phyloP scores from a whole-genome alignment of 2,329 filamentous ascomycete genomes.

The Fusarium sp. region DNA sequence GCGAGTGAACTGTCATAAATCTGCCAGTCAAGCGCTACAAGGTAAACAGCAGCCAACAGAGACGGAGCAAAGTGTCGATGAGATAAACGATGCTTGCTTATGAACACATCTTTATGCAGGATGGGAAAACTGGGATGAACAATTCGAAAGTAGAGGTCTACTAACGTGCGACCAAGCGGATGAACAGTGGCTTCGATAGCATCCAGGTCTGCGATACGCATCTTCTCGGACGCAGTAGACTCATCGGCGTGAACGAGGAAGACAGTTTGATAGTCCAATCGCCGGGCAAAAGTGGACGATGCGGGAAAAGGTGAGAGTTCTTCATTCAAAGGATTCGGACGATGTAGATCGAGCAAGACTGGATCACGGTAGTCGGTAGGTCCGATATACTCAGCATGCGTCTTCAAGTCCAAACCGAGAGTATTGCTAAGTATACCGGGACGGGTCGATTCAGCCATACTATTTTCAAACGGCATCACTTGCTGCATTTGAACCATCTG shows the following conservation, averaged over 20 bases:
- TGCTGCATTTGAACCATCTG: constrained; percentile 31
- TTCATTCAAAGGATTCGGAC: constrained; percentile 58
- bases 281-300: constrained; percentile 47
- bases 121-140: constrained; percentile 70
- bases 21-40: constrained; percentile 73
- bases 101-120: constrained; percentile 70
- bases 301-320: constrained; percentile 17
- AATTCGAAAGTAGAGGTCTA: constrained; percentile 75
- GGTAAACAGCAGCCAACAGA: constrained; percentile 70
- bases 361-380: constrained; percentile 70
- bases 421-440: constrained; percentile 55
- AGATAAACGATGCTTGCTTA: constrained; percentile 70
- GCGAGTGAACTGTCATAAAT: constrained; percentile 66
- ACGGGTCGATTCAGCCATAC: constrained; percentile 37
- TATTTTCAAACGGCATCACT: constrained; percentile 35
- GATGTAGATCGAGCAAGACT: constrained; percentile 66
- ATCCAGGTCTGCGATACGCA: constrained; percentile 57
- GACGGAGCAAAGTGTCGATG: constrained; percentile 70
- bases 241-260: constrained; percentile 55
- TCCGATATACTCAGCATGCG: constrained; percentile 71
- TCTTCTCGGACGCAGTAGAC: constrained; percentile 54
- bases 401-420: constrained; percentile 68
- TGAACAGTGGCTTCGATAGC: constrained; percentile 72
- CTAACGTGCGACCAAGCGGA: constrained; percentile 71
- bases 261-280: constrained; percentile 53